Conservation (phyloP, 805 yeast genomes). For the Nakazawaea holstii region DNA sequence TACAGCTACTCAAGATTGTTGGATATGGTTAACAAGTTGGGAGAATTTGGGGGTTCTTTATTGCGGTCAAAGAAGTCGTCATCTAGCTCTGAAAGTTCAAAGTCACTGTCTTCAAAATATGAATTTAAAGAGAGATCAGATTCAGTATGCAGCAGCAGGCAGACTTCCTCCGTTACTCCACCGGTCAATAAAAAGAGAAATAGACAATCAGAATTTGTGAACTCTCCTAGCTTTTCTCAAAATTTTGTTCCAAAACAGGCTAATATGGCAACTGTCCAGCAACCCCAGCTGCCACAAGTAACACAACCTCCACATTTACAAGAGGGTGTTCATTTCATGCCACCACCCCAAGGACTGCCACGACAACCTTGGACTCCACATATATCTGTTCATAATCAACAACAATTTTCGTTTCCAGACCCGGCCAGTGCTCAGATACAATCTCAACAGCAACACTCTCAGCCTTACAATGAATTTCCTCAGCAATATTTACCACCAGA, state of each 20-base stretch:
- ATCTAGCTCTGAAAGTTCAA: neutral
- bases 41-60: slow-evolving; percentile 1
- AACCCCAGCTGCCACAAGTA: neutral
- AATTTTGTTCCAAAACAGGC: neutral
- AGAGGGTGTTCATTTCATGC: too few species aligned
- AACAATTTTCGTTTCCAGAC: too few species aligned
- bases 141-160: too few species aligned
- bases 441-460: too few species aligned
- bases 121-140: neutral
- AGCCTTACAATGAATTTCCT: too few species aligned
- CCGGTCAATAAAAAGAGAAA: neutral
- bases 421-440: too few species aligned
- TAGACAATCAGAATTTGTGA: neutral
- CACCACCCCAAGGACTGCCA: neutral
- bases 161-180: neutral
- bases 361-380: neutral
- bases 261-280: neutral
- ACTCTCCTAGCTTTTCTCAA: neutral
- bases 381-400: too few species aligned
- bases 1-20: neutral
- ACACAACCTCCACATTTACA: neutral
- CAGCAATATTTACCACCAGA: too few species aligned
- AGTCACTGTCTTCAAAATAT: neutral
- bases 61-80: neutral
- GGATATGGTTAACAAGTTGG: slow-evolving; percentile 3